Evolutionary conservation across 305 asterid genomes (phyloP).

Genomic region (Coffea humblotiana): DNA sequence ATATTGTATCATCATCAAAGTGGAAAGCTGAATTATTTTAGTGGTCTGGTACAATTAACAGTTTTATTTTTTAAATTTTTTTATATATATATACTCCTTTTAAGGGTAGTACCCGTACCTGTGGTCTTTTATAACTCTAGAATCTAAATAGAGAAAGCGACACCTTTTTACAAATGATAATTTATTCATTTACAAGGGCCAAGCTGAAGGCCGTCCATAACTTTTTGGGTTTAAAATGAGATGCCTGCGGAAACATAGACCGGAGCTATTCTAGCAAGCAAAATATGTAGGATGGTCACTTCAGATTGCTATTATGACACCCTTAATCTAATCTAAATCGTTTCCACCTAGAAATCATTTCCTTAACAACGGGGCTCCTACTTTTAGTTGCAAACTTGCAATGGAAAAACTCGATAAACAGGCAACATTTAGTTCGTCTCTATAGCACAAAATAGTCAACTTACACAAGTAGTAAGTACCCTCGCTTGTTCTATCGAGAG

Average conservation of each 20-base stretch:
- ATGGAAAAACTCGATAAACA: too few species aligned
- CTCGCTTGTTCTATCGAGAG: too few species aligned
- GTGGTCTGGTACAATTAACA: background rate
- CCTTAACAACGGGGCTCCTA: background rate
- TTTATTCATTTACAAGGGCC: background rate
- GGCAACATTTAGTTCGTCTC: background rate
- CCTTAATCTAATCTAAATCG: background rate
- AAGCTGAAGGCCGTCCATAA: background rate
- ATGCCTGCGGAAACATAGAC: background rate
- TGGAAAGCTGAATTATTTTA: constrained; percentile 1
- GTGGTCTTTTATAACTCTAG: background rate
- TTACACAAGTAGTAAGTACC: background rate
- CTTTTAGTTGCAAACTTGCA: background rate
- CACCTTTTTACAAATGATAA: background rate
- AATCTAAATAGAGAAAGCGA: background rate
- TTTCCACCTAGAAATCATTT: background rate
- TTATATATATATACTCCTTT: too few species aligned
- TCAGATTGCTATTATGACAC: background rate
- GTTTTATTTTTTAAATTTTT: too few species aligned
- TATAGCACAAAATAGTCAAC: background rate
- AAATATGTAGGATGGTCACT: background rate
- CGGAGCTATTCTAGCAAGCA: background rate
- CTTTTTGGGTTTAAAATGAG: background rate
- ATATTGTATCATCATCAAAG: background rate
- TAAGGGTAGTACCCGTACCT: background rate